These are phyloP conservation scores for Thalassiosira mediterranea DNA, from an alignment of 352 stramenopile genomes.

Conservation along the genomic window DNA sequence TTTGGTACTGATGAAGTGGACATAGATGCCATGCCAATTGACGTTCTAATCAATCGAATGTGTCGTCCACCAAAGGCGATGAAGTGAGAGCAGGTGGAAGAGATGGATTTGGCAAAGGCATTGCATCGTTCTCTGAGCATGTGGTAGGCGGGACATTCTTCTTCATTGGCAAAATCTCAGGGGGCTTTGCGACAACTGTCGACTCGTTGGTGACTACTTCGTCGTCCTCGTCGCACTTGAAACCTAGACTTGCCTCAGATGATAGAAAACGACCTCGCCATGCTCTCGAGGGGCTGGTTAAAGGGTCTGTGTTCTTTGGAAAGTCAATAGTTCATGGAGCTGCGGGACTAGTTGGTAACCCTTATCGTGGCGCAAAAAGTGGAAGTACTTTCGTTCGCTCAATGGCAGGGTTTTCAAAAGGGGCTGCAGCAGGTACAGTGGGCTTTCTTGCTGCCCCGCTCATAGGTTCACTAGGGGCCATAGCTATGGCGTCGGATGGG, in stretches of 20 bases:
- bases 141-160: slow-evolving; percentile 61
- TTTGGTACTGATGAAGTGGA: too few relatives aligned
- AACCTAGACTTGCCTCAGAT: slow-evolving; percentile 34
- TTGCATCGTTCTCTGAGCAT: slow-evolving; percentile 48
- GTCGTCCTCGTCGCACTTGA: slow-evolving; percentile 50
- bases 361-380: slow-evolving; percentile 50
- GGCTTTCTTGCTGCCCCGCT: slow-evolving; percentile 53
- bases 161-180: slow-evolving; percentile 44
- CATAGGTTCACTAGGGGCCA: slow-evolving; percentile 56
- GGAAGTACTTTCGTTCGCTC: slow-evolving; percentile 4
- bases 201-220: slow-evolving; percentile 45
- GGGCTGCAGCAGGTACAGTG: slow-evolving; percentile 39
- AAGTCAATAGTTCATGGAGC: slow-evolving; percentile 49
- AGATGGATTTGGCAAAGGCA: slow-evolving; percentile 59
- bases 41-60: too few relatives aligned
- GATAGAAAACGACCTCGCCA: slow-evolving; percentile 35
- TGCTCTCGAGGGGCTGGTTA: slow-evolving; percentile 53
- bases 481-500: slow-evolving; percentile 53
- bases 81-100: slow-evolving; percentile 34
- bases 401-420: slow-evolving; percentile 41
- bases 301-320: slow-evolving; percentile 52
- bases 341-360: slow-evolving; percentile 58
- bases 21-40: too few relatives aligned
- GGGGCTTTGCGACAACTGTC: slow-evolving; percentile 41
- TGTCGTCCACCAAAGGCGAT: background rate